Percentiles rank a stretch among this genome's conserved stretches.
phyloP scores from a whole-genome alignment of 495 filamentous ascomycete species.

The Tuber microsphaerosporum region DNA sequence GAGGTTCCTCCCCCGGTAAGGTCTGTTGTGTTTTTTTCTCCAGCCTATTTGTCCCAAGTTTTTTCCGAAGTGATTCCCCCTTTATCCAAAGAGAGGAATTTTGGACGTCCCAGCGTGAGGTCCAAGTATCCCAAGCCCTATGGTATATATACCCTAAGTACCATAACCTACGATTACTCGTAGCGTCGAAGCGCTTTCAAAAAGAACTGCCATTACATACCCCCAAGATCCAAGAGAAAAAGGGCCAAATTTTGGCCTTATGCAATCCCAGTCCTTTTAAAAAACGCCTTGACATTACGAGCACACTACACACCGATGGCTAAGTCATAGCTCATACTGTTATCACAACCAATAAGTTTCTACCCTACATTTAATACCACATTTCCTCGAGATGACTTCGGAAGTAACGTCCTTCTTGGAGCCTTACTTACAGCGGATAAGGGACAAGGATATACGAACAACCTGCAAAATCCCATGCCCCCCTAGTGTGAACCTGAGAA shows the following conservation, averaged over 20 bases:
- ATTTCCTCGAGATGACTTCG: background rate
- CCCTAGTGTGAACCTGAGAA: too few species aligned
- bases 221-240: too few species aligned
- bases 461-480: background rate
- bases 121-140: background rate
- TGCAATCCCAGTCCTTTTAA: too few species aligned
- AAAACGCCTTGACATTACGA: too few species aligned
- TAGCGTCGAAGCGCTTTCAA: too few species aligned
- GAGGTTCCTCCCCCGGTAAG: background rate
- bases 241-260: too few species aligned
- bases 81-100: background rate
- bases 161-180: background rate
- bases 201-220: too few species aligned
- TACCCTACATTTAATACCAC: background rate
- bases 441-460: background rate
- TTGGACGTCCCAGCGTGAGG: background rate
- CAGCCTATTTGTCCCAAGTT: too few species aligned
- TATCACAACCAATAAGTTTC: background rate
- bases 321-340: background rate
- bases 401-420: background rate
- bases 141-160: too few species aligned
- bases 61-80: background rate
- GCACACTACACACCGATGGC: background rate
- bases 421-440: background rate
- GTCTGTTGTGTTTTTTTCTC: background rate